A percentile compares a stretch with the other conserved stretches of the same genome.
Evolutionary conservation across 352 stramenopile genomes (phyloP).

Genomic region (Globisporangium cystogenes): DNA sequence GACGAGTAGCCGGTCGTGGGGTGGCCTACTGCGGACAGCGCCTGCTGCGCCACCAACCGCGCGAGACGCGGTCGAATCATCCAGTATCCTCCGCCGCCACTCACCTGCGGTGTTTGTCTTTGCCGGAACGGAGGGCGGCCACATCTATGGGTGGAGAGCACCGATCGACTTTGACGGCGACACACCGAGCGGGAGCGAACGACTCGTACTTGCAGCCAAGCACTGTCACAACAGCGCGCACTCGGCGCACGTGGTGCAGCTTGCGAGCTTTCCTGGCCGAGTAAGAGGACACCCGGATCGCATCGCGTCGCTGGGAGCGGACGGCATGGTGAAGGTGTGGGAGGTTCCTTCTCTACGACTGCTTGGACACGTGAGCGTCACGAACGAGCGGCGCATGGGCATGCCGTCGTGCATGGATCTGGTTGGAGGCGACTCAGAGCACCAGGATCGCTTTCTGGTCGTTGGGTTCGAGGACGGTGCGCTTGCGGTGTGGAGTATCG

Average conservation of each 20-base stretch:
- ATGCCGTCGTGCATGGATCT: conserved; percentile 35
- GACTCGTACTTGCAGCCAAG: conserved; percentile 21
- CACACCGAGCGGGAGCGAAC: not conserved
- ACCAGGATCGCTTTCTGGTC: conserved; percentile 7
- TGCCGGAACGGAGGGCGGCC: conserved; percentile 30
- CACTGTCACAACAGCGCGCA: conserved; percentile 22
- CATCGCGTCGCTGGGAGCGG: conserved; percentile 38
- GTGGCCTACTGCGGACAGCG: conserved; percentile 1
- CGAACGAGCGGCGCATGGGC: conserved; percentile 16
- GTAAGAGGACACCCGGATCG: not conserved
- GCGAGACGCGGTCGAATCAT: not conserved
- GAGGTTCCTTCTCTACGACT: conserved; percentile 28
- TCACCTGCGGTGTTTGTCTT: conserved; percentile 12
- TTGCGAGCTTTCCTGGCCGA: conserved; percentile 10
- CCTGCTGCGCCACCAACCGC: not conserved
- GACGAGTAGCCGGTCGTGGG: conserved; percentile 1
- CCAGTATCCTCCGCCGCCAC: not conserved
- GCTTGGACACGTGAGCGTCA: conserved; percentile 31
- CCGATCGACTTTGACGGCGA: not conserved
- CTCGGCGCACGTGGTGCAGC: conserved; percentile 42
- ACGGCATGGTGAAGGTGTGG: conserved; percentile 64
- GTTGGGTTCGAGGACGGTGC: conserved; percentile 57
- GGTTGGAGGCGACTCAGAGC: conserved; percentile 3
- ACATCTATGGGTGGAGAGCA: conserved; percentile 32
- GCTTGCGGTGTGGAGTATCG: conserved; percentile 32